Evolutionary conservation across 2,329 filamentous ascomycete genomes (phyloP), one percentile per base, ranked within the genome.

Genomic region (Aspergillus costaricaensis): DNA sequence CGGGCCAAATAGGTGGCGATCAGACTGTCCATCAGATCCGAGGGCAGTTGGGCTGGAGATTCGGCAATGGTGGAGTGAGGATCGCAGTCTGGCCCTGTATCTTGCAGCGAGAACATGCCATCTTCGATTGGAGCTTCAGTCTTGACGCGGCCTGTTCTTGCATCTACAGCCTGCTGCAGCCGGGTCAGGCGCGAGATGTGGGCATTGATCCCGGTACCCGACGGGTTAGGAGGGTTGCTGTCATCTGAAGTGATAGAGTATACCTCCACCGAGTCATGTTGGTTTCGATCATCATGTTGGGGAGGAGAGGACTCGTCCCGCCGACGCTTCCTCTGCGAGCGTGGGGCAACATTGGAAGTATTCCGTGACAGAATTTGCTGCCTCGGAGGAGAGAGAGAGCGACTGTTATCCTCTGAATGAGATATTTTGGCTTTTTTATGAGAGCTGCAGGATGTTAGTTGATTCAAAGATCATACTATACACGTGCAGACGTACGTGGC

Each of bases 1-100:
- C 63, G 65, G 9, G 60, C 63, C 23, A 72, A 49, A 27, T 72
- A 72, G 3, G 50, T 54, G 4, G 58, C 55, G 10, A 72, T 38
- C 12, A 67, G 55, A 27, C 38, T 57, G 51, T 71, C 68, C 10
- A 63, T 58, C 38, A 61, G 19, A 8, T 63, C 51, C 6, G 63
- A 66, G 17, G 62, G 44, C 17, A 68, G 57, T 41, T 64, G 58
- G 9, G 54, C 50, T 2, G 56, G 38, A 5, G 47, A 48, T 12
- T 51, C 21, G 14, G 32, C 30, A 17, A 32, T 44, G 10, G 47
- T 59, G 17, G 38, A 30, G n/a, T 54, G 25, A 6, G 36, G 32
- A 30, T 36, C 12, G 7, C 23, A 14, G n/a, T 49, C 15, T 23
- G 25, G 47, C 17, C 51, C 15, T 9, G 52, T 25, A 6, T 41